These are phyloP conservation scores for Verticillium longisporum DNA, from an alignment of 2,329 filamentous ascomycete genomes.

Conservation along the genomic window DNA sequence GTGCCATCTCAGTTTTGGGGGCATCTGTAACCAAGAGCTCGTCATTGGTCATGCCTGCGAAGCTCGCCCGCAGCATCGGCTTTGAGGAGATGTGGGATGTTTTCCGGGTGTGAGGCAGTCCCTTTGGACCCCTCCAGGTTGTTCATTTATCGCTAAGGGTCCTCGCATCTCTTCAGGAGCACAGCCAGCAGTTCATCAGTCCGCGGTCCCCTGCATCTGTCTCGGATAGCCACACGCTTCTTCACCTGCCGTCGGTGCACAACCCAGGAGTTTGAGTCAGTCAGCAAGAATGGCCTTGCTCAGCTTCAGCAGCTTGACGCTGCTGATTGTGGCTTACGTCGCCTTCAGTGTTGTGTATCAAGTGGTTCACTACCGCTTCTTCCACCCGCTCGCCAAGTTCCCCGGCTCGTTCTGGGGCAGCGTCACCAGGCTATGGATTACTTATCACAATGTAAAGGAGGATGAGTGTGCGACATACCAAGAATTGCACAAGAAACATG, in stretches of 20 bases:
- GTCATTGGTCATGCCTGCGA: neutral
- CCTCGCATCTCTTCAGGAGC: neutral
- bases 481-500: constrained; percentile 39
- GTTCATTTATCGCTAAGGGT: neutral
- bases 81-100: neutral
- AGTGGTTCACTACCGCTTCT: constrained; percentile 41
- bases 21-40: neutral
- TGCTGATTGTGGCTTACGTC: constrained; percentile 23
- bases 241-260: neutral
- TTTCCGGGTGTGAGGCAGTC: neutral
- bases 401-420: constrained; percentile 48
- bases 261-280: neutral
- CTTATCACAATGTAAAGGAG: constrained; percentile 40
- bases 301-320: constrained; percentile 23
- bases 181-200: neutral
- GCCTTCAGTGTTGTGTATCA: constrained; percentile 29
- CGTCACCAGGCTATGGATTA: constrained; percentile 47
- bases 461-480: constrained; percentile 35
- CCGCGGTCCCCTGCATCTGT: neutral
- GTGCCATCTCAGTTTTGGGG: neutral
- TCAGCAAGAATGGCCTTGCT: constrained; percentile 25
- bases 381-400: constrained; percentile 44
- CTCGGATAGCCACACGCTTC: neutral
- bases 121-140: neutral
- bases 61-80: neutral